Percentiles rank a stretch among this genome's conserved stretches.
These are phyloP conservation scores for Sclerotinia nivalis DNA, from an alignment of 2,329 filamentous ascomycete genomes.

Conservation along the genomic window DNA sequence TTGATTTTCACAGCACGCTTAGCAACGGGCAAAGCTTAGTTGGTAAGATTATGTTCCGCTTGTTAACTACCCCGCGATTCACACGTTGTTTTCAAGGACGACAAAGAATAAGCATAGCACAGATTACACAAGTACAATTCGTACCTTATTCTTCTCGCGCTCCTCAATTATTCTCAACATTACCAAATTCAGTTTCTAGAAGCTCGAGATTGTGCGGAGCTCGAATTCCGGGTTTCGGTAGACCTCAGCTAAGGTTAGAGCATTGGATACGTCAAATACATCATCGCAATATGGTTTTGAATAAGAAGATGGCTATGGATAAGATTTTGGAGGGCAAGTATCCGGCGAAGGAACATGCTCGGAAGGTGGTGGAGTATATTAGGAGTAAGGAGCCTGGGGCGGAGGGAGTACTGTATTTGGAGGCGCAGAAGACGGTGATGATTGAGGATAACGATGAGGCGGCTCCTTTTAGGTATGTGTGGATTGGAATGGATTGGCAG, in stretches of 20 bases:
- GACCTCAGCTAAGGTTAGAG: neutral
- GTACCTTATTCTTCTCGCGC: neutral
- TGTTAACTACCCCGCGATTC: slow-evolving; percentile 16
- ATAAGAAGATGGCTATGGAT: neutral
- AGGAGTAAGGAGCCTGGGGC: slow-evolving; percentile 63
- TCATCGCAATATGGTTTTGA: slow-evolving; percentile 1
- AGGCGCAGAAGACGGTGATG: slow-evolving; percentile 77
- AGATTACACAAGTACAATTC: neutral
- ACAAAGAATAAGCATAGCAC: neutral
- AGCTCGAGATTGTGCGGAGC: neutral
- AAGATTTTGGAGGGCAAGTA: slow-evolving; percentile 61
- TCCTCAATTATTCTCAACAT: neutral
- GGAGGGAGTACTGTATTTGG: slow-evolving; percentile 80
- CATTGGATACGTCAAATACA: neutral
- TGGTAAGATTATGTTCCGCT: slow-evolving; percentile 10
- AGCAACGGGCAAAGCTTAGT: slow-evolving; percentile 1
- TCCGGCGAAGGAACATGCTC: slow-evolving; percentile 85
- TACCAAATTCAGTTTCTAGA: neutral
- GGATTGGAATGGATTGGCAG: neutral
- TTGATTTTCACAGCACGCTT: slow-evolving; percentile 4
- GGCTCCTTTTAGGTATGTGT: slow-evolving; percentile 70
- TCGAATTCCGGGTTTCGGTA: neutral
- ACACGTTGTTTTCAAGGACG: neutral
- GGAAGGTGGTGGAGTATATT: slow-evolving; percentile 79
- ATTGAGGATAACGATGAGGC: slow-evolving; percentile 88